These are phyloP conservation scores for Fusarium nanum DNA, from an alignment of 2,329 filamentous ascomycete genomes.

Conservation along the genomic window DNA sequence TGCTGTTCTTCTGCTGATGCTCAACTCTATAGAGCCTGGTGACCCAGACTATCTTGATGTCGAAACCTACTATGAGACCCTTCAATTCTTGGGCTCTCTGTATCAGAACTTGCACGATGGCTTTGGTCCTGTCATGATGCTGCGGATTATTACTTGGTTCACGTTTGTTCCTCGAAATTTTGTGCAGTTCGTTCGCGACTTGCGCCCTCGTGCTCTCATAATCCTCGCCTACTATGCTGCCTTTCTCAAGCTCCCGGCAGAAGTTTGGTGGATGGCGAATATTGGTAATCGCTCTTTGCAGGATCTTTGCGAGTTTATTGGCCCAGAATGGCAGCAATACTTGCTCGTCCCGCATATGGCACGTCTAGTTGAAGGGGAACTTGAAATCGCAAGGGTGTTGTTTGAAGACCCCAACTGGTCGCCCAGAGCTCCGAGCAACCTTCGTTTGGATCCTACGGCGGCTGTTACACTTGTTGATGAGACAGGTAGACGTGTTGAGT, in stretches of 20 bases:
- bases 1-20: slow-evolving; percentile 61
- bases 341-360: slow-evolving; percentile 57
- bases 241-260: slow-evolving; percentile 59
- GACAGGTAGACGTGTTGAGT: slow-evolving; percentile 40
- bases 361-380: slow-evolving; percentile 48
- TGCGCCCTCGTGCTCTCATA: slow-evolving; percentile 60
- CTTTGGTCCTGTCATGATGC: slow-evolving; percentile 57
- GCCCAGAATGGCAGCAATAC: slow-evolving; percentile 55
- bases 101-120: slow-evolving; percentile 62
- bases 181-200: slow-evolving; percentile 56
- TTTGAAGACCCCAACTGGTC: slow-evolving; percentile 59
- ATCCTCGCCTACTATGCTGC: slow-evolving; percentile 65
- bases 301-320: slow-evolving; percentile 57
- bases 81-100: slow-evolving; percentile 64
- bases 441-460: slow-evolving; percentile 30
- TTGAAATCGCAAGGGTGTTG: slow-evolving; percentile 56
- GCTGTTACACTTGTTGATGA: slow-evolving; percentile 40
- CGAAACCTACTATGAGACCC: slow-evolving; percentile 58
- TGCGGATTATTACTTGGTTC: slow-evolving; percentile 65
- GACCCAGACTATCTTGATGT: slow-evolving; percentile 57
- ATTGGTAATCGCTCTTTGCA: slow-evolving; percentile 60
- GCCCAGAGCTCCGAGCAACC: slow-evolving; percentile 29
- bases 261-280: slow-evolving; percentile 63
- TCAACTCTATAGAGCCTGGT: slow-evolving; percentile 56
- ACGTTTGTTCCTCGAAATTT: slow-evolving; percentile 62